Percentiles rank a stretch among this genome's conserved stretches.
These are phyloP conservation scores for Bertia moriformis DNA, from an alignment of 2,329 filamentous ascomycete species.

Conservation along the genomic window DNA sequence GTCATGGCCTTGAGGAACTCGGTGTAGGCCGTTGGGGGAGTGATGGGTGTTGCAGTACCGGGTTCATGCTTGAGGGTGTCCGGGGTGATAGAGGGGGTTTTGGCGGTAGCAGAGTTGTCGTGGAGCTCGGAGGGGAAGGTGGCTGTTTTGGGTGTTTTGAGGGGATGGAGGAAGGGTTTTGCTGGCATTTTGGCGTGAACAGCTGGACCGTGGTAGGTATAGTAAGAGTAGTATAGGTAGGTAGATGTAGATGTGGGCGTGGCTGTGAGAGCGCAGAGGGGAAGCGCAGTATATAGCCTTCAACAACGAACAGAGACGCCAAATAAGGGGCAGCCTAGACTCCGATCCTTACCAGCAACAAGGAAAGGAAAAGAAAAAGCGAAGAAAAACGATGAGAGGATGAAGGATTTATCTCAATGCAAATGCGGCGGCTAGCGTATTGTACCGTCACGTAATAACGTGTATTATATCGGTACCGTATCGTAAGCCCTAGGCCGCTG, in stretches of 20 bases:
- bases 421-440: too few species aligned
- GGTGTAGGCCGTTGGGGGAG: slow-evolving; percentile 44
- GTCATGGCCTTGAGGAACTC: slow-evolving; percentile 46
- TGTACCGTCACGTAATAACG: too few species aligned
- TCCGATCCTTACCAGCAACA: background rate
- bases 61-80: background rate
- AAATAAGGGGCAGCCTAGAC: too few species aligned
- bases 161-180: background rate
- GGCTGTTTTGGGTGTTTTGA: background rate
- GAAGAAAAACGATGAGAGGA: background rate
- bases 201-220: background rate
- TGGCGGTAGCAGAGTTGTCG: background rate
- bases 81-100: background rate
- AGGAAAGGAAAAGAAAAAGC: background rate
- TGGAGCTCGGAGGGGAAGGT: background rate
- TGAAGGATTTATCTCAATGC: too few species aligned
- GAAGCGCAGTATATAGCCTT: too few species aligned
- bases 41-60: slow-evolving; percentile 33
- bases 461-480: too few species aligned
- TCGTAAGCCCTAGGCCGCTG: too few species aligned
- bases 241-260: too few species aligned
- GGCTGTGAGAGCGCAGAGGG: too few species aligned
- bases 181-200: background rate
- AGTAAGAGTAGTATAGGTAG: too few species aligned
- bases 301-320: too few species aligned